phyloP scores from a whole-genome alignment of 148 eudicot species.

The Vaccinium darrowii region DNA sequence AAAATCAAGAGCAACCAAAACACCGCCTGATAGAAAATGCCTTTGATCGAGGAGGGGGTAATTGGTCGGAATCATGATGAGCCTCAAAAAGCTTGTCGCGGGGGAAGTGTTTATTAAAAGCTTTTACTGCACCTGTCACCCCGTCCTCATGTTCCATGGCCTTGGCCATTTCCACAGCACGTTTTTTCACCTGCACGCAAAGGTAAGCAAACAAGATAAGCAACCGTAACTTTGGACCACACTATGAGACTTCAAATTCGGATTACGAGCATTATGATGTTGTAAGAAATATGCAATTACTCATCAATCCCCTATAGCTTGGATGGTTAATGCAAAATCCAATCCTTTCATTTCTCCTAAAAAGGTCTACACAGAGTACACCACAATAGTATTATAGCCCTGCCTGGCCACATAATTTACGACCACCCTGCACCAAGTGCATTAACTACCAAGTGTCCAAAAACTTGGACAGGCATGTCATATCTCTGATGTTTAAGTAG shows the following conservation, averaged over 20 bases:
- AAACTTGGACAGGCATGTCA: neutral
- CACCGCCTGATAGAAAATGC: constrained; percentile 43
- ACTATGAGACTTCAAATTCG: neutral
- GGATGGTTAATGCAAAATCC: constrained; percentile 1
- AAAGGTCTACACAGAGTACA: neutral
- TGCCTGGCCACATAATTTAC: neutral
- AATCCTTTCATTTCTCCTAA: neutral
- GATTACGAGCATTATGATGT: neutral
- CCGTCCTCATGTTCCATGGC: constrained; percentile 82
- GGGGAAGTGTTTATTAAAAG: constrained; percentile 71
- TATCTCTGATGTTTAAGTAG: neutral
- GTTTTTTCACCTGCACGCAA: constrained; percentile 58
- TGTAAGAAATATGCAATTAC: neutral
- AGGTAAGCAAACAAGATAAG: neutral
- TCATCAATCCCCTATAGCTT: neutral
- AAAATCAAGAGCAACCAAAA: constrained; percentile 30
- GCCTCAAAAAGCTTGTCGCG: constrained; percentile 28
- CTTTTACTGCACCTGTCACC: constrained; percentile 77
- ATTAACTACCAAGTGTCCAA: neutral
- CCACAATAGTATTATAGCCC: neutral
- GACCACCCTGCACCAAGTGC: neutral
- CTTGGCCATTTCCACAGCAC: constrained; percentile 69
- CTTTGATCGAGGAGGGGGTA: constrained; percentile 22
- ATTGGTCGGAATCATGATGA: neutral
- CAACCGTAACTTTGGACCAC: neutral